Evolutionary conservation across 23 red algal genomes (phyloP), one percentile per base, ranked within the genome.

Genomic region (Gracilariopsis chorda): DNA sequence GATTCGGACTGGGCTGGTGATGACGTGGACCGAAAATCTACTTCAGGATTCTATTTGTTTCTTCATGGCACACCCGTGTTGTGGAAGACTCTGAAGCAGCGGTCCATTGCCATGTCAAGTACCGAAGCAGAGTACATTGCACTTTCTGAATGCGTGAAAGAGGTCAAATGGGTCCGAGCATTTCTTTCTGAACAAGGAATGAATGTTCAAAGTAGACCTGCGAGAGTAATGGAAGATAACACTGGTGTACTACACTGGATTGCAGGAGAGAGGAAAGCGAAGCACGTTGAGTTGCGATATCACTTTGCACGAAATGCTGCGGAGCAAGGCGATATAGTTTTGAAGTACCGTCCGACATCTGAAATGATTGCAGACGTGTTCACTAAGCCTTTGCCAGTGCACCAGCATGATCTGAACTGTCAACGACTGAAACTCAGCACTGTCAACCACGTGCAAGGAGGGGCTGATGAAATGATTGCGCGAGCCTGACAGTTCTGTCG

Each of bases 1-100:
- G 82, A 78, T 55, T 29, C 68, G 12, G 85, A 90, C 44, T 90
- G 34, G 48, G 85, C 85, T 25, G 85, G 85, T n/a, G 49, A 78
- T 64, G 41, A 55, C 23, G 23, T 21, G 19, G 56, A 53, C 36
- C 39, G 68, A 23, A 90, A 2, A 39, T 77, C 68, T 14, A 90
- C 85, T 17, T 75, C 1, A 40, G 68, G 68, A 10, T 77, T 42
- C 36, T 23, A 36, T 6, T 0, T 90, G 12, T 43, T 62, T 0
- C 1, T 82, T 14, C 11, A 82, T 42, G 73, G 74, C 0, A 71
- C 74, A 21, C 71, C 71, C 8, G 71, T 77, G 30, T 17, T 48
- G 10, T 77, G 71, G 71, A 77, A 41, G 36, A 17, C 71, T 2
- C 33, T 33, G n/a, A 21, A 46, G 34, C 71, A 77, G 40, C 42